Percentiles rank a stretch among this genome's conserved stretches.
These are phyloP conservation scores for Pichia membranifaciens DNA, from an alignment of 805 yeast species.

Conservation along the genomic window DNA sequence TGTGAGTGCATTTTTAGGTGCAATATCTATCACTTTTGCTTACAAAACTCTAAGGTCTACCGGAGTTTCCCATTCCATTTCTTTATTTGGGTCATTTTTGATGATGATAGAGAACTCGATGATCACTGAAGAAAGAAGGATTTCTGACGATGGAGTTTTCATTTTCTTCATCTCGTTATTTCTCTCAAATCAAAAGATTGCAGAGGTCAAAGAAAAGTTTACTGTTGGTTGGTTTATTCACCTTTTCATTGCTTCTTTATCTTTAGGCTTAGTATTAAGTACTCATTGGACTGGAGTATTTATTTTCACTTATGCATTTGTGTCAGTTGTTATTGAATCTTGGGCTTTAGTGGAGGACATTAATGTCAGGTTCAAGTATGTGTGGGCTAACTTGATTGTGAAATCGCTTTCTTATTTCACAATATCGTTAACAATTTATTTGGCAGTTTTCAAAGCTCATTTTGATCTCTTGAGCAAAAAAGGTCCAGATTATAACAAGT, in stretches of 20 bases:
- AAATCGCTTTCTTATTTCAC: slow-evolving; percentile 40
- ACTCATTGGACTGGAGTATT: slow-evolving; percentile 70
- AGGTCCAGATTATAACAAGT: slow-evolving; percentile 56
- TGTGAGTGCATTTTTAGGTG: slow-evolving; percentile 51
- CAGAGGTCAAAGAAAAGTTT: slow-evolving; percentile 36
- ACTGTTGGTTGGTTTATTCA: slow-evolving; percentile 47
- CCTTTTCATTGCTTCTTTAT: slow-evolving; percentile 42
- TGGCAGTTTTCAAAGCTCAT: slow-evolving; percentile 53
- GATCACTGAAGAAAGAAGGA: slow-evolving; percentile 53
- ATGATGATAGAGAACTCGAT: slow-evolving; percentile 60
- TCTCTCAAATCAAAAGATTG: slow-evolving; percentile 26
- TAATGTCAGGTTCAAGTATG: slow-evolving; percentile 35
- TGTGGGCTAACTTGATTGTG: slow-evolving; percentile 33
- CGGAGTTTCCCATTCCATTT: slow-evolving; percentile 46
- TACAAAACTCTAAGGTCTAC: slow-evolving; percentile 51
- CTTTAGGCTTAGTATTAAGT: slow-evolving; percentile 51
- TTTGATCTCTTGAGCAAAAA: slow-evolving; percentile 39
- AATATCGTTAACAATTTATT: slow-evolving; percentile 56
- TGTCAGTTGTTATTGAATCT: slow-evolving; percentile 34
- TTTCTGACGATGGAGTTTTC: slow-evolving; percentile 41
- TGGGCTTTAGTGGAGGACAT: slow-evolving; percentile 75
- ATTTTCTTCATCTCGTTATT: slow-evolving; percentile 43
- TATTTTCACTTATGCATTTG: slow-evolving; percentile 27
- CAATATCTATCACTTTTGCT: slow-evolving; percentile 44
- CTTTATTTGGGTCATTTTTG: slow-evolving; percentile 46